phyloP scores from a whole-genome alignment of 352 stramenopile genomes.

The Phytophthora multivora region DNA sequence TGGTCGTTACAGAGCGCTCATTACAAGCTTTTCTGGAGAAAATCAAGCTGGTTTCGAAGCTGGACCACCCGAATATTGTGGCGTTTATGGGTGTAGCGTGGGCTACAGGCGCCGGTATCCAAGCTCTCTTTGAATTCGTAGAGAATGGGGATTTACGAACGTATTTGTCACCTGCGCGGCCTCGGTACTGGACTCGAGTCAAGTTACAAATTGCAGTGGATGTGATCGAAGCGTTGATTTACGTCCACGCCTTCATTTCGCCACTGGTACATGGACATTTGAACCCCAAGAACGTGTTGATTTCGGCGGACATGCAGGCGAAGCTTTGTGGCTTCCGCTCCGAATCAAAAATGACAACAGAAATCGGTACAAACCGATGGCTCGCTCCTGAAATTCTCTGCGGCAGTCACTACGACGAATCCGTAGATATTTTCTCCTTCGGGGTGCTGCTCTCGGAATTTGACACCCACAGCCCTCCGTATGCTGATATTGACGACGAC shows the following conservation, averaged over 20 bases:
- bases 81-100: slow-evolving; percentile 36
- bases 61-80: slow-evolving; percentile 39
- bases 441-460: slow-evolving; percentile 66
- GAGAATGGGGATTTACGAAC: slow-evolving; percentile 29
- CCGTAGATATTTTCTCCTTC: slow-evolving; percentile 58
- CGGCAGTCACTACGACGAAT: slow-evolving; percentile 50
- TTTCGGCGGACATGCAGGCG: slow-evolving; percentile 30
- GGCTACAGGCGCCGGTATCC: slow-evolving; percentile 28
- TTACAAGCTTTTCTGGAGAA: slow-evolving; percentile 31
- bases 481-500: slow-evolving; percentile 23
- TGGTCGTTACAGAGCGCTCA: neutral
- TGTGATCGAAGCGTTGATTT: slow-evolving; percentile 49
- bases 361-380: slow-evolving; percentile 63
- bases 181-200: slow-evolving; percentile 14
- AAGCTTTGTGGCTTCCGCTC: slow-evolving; percentile 33
- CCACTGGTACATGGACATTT: slow-evolving; percentile 31
- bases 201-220: slow-evolving; percentile 51
- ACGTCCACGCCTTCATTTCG: slow-evolving; percentile 37
- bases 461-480: slow-evolving; percentile 56
- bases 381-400: slow-evolving; percentile 63
- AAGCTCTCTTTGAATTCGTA: slow-evolving; percentile 35
- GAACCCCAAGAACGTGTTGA: slow-evolving; percentile 35
- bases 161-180: slow-evolving; percentile 14
- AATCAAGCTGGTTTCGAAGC: slow-evolving; percentile 36
- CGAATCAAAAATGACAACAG: slow-evolving; percentile 25